Evolutionary conservation across 192 early-diverging fungal genomes (phyloP).

Genomic region (Gigaspora rosea): DNA sequence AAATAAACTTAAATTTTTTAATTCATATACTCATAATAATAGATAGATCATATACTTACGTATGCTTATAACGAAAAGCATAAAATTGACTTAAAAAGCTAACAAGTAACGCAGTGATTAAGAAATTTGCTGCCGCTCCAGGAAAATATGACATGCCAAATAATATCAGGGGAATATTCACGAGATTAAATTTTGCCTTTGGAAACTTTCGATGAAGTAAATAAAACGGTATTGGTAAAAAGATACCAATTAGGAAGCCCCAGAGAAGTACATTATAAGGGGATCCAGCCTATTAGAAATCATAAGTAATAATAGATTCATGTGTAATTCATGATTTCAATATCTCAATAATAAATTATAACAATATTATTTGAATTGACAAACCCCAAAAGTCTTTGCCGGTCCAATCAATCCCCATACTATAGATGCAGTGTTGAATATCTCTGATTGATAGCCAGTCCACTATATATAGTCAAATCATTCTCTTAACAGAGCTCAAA

Average conservation of each 20-base stretch:
- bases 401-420: conserved; percentile 67
- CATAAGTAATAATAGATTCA: not conserved
- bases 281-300: not conserved
- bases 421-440: conserved; percentile 51
- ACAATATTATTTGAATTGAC: not conserved
- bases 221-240: conserved; percentile 40
- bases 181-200: conserved; percentile 39
- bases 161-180: conserved; percentile 24
- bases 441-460: not conserved
- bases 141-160: not conserved
- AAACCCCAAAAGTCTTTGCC: conserved; percentile 48
- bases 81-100: conserved; percentile 17
- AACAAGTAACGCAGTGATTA: not conserved
- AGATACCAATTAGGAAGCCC: conserved; percentile 44
- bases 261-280: conserved; percentile 44
- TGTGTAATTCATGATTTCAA: too few species aligned
- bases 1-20: not conserved
- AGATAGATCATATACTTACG: too few species aligned
- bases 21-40: too few species aligned
- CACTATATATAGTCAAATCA: not conserved
- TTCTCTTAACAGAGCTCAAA: not conserved
- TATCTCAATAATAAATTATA: too few species aligned
- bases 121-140: not conserved
- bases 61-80: conserved; percentile 5
- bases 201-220: conserved; percentile 45